Base-by-base conservation (phyloP, 2,329 filamentous ascomycete genomes). In the Talaromyces sp. region DNA sequence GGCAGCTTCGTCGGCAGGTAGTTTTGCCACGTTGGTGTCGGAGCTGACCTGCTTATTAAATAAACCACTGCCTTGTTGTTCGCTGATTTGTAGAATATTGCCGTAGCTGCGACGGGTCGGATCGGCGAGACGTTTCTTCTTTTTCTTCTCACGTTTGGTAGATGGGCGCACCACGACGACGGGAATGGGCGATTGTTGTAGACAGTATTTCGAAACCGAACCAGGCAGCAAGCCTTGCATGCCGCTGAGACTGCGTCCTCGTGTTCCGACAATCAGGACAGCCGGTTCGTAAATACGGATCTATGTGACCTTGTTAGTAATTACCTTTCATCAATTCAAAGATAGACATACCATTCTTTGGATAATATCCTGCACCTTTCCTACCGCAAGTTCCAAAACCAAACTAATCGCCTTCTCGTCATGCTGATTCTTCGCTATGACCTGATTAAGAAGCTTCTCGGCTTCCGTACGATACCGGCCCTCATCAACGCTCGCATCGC, bases 231-330 rank as follows among this genome's bases (percentile, higher is more conserved):
- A 82, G 57, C 92, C 91, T 74, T 96, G 93, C 65, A 97, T 89
- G 31, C 93, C 92, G 39, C 92, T 92, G 1, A 96, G 83, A 43
- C 90, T 94, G 63, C 92, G 87, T 54, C 93, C 93, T 71, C 90
- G 87, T 1, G 93, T 97, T 50, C 93, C 93, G 16, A 97, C 93
- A 33, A 97, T 90, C 24, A 97, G 85, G 80, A 96, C 93, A 2
- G 91, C 92, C 3, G 93, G 93, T 73, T 96, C 91, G 76, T 97
- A 94, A 67, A 97, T 89, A 72, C 91, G 89, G 70, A 97, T 96
- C 92, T 96, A 43, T 4, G 52, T 24, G 63, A 14, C 57, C 71
- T 47, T 74, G 70, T 63, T 19, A 52, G 31, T 8, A 31, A 13
- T 14, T 33, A 33, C 9, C 11, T n/a, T 31, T 22, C 35, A 16